A percentile compares a stretch with the other conserved stretches of the same genome.
These are phyloP conservation scores for Chiua virens DNA, from an alignment of 768 basidiomycete species.

Conservation along the genomic window DNA sequence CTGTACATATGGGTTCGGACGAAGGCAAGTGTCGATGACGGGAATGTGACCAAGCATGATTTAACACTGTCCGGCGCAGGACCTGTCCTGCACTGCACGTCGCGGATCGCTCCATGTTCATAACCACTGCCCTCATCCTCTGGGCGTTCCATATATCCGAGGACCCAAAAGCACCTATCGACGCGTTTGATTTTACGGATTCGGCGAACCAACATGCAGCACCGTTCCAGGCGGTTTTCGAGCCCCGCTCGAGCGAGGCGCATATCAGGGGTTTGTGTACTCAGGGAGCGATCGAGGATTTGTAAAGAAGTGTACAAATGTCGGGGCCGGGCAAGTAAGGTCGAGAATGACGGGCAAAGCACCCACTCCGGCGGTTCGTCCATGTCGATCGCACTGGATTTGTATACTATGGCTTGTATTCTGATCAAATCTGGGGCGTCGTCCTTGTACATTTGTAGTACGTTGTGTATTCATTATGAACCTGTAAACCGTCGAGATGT, in stretches of 20 bases:
- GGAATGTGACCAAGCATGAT: too few species aligned
- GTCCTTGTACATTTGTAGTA: too few species aligned
- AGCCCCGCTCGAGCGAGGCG: constrained; percentile 3
- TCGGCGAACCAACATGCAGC: constrained; percentile 6
- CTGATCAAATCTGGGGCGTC: too few species aligned
- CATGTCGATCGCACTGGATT: too few species aligned
- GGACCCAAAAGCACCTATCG: constrained; percentile 52
- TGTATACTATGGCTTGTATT: too few species aligned
- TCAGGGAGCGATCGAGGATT: not conserved
- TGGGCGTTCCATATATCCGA: constrained; percentile 59
- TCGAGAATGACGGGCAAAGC: too few species aligned
- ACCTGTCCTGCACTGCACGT: constrained; percentile 41
- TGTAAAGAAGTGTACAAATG: too few species aligned
- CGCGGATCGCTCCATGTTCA: constrained; percentile 48
- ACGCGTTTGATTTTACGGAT: constrained; percentile 56
- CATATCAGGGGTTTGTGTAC: constrained; percentile 7
- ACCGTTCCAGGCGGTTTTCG: constrained; percentile 9
- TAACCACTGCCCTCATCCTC: constrained; percentile 58
- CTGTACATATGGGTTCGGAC: constrained; percentile 37
- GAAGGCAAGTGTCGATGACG: constrained; percentile 11
- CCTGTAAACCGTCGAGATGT: too few species aligned
- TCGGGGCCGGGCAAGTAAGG: too few species aligned
- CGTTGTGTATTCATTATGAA: too few species aligned
- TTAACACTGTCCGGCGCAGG: not conserved
- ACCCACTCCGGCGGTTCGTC: too few species aligned